Evolutionary conservation across 1,284 basidiomycete species (phyloP), one percentile per base, ranked within the genome.

Genomic region (Vanrija sp.): DNA sequence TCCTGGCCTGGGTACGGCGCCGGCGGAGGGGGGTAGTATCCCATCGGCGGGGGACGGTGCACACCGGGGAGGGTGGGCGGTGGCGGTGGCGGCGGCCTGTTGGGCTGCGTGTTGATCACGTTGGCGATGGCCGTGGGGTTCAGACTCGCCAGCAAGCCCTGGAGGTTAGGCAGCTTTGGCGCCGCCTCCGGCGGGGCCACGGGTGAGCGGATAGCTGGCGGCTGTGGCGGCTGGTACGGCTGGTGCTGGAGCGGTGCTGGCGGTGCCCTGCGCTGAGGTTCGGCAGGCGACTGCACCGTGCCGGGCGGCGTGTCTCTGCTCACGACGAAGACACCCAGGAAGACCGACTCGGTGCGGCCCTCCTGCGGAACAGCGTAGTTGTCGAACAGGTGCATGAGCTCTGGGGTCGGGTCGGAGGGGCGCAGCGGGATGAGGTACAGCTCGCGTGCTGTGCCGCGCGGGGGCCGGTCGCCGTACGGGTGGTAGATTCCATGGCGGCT

Each of bases 401-500:
- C 90, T 0, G 92, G 93, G 0, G 89, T 74, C 0, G 85, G 78
- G 47, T 87, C 82, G 23, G 76, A 78, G 15, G 87, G 81, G 18
- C 81, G 78, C 6, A 96, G 74, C 1, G 93, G 93, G 19, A 95
- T 82, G 54, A 95, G 82, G 67, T 97, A 97, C 31, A 95, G 75
- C 70, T 97, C 93, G 59, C 86, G 85, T 25, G 90, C 88, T 18
- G 86, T 86, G 56, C 83, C 81, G 58, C 83, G 75, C 6, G 89
- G 87, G 80, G 80, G 49, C 78, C 79, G 5, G 9, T 55, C 35
- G 12, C 86, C 87, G 85, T 89, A 92, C 12, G 90, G 91, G 60
- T 89, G 89, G 36, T 89, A 83, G 14, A 93, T 79, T 9, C 86
- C 90, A 72, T 93, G 88, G 20, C 91, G 89, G 54, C 89, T 92